Evolutionary conservation across 805 yeast genomes (phyloP).

Genomic region (Kodamaea sagamina): DNA sequence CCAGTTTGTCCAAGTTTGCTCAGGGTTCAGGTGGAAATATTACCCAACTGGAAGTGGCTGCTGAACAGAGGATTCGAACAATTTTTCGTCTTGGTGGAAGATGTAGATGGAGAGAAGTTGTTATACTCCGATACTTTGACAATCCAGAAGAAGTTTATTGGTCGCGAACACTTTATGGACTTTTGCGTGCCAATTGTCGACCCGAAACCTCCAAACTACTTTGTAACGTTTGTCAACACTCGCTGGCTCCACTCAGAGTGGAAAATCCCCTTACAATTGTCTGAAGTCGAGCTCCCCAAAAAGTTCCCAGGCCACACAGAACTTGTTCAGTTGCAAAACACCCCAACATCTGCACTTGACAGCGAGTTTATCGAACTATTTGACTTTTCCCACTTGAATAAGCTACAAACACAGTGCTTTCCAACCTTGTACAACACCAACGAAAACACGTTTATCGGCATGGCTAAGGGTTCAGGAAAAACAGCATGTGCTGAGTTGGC

Average conservation of each 20-base stretch:
- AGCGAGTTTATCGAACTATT: constrained; percentile 45
- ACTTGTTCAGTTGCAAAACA: constrained; percentile 51
- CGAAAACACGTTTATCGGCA: constrained; percentile 65
- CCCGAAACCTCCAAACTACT: constrained; percentile 69
- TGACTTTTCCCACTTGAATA: constrained; percentile 60
- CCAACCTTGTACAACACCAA: constrained; percentile 57
- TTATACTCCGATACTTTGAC: constrained; percentile 58
- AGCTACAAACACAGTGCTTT: constrained; percentile 72
- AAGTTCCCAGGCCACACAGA: constrained; percentile 64
- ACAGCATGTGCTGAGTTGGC: constrained; percentile 73
- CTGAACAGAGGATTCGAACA: constrained; percentile 66
- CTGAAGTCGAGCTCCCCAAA: constrained; percentile 56
- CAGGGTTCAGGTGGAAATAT: constrained; percentile 63
- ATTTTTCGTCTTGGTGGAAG: constrained; percentile 76
- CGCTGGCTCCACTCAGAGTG: constrained; percentile 80
- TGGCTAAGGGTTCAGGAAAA: constrained; percentile 77
- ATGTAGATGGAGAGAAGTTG: constrained; percentile 76
- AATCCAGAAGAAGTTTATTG: constrained; percentile 51
- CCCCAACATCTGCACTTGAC: constrained; percentile 46
- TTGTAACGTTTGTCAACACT: constrained; percentile 72
- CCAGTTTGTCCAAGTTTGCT: constrained; percentile 76
- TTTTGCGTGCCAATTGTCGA: constrained; percentile 62
- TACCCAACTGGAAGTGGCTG: constrained; percentile 77
- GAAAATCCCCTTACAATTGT: constrained; percentile 59
- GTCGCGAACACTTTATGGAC: constrained; percentile 58